These are phyloP conservation scores for Fusarium euwallaceae DNA, from an alignment of 2,329 filamentous ascomycete genomes.

Conservation along the genomic window DNA sequence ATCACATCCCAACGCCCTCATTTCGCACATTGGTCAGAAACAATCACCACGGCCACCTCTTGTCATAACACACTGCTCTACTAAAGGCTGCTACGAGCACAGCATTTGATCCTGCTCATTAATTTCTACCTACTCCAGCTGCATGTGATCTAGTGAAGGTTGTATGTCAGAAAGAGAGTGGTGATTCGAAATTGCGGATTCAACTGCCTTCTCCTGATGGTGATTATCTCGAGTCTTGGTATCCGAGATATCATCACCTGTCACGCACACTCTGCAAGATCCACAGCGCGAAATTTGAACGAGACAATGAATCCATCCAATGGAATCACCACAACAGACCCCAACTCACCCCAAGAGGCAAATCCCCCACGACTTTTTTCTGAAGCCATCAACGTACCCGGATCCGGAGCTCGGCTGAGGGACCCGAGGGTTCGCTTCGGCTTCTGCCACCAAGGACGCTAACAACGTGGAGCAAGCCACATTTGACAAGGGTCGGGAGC, in stretches of 20 bases:
- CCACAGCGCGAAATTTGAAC: neutral
- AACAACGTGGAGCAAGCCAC: conserved; percentile 7
- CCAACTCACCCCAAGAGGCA: neutral
- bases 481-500: conserved; percentile 5
- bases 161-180: too few relatives aligned
- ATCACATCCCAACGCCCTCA: too few relatives aligned
- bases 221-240: neutral
- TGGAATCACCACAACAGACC: neutral
- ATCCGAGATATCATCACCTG: neutral
- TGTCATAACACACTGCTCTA: too few relatives aligned
- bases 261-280: neutral
- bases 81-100: too few relatives aligned
- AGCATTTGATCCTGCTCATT: too few relatives aligned
- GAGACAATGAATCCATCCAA: neutral
- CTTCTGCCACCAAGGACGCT: conserved; percentile 4
- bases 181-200: neutral
- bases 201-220: neutral
- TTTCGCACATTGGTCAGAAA: too few relatives aligned
- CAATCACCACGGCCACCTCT: too few relatives aligned
- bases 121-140: too few relatives aligned
- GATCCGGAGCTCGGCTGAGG: conserved; percentile 1
- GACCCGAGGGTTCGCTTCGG: conserved; percentile 7
- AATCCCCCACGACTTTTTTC: neutral
- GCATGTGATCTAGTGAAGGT: too few relatives aligned
- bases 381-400: neutral